These are phyloP conservation scores for Piromyces sp. DNA, from an alignment of 192 early-diverging fungal species.

Conservation along the genomic window DNA sequence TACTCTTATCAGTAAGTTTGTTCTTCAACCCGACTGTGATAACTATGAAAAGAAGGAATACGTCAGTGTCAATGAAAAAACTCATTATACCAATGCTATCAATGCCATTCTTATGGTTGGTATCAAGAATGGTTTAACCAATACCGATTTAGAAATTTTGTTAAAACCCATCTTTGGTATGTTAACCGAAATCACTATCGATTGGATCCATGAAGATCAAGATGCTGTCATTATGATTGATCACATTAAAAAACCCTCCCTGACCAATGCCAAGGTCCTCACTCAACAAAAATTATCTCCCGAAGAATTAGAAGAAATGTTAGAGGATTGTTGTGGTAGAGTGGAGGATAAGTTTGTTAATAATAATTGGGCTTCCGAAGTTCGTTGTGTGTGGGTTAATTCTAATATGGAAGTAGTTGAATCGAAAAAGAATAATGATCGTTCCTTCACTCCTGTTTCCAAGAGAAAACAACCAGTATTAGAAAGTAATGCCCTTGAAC, in stretches of 20 bases:
- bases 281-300: not conserved
- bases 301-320: not conserved
- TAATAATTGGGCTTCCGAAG: not conserved
- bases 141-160: constrained; percentile 21
- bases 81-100: constrained; percentile 23
- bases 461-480: not conserved
- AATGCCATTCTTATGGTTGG: constrained; percentile 36
- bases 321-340: not conserved
- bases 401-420: not conserved
- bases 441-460: not conserved
- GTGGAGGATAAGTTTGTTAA: not conserved
- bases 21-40: not conserved
- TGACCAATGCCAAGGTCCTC: not conserved
- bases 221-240: constrained; percentile 13
- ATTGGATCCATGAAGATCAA: constrained; percentile 34
- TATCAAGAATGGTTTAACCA: constrained; percentile 26
- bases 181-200: constrained; percentile 13
- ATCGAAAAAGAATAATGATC: not conserved
- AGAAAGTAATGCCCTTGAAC: not conserved
- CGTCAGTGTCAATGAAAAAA: constrained; percentile 15
- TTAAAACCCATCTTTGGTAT: constrained; percentile 26
- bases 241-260: not conserved
- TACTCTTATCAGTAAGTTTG: not conserved
- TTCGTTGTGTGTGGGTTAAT: not conserved
- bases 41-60: not conserved